Conservation (phyloP, 2,329 filamentous ascomycete species). For the Arthroderma uncinatum region DNA sequence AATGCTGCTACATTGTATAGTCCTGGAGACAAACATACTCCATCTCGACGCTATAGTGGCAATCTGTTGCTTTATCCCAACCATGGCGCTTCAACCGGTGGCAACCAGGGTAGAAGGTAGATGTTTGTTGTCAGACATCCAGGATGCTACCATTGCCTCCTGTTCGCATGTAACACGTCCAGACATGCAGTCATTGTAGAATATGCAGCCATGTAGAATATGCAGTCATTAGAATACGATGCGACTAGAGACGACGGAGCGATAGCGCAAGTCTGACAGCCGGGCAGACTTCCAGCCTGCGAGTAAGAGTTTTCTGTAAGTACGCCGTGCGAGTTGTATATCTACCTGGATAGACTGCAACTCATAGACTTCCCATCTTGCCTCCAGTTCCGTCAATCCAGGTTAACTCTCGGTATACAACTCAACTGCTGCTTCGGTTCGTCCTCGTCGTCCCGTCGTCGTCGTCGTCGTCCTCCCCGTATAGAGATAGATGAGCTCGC, state of each 20-base stretch:
- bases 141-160: not conserved
- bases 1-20: slow-evolving; percentile 8
- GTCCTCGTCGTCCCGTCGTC: not conserved
- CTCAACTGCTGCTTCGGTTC: not conserved
- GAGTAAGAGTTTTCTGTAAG: not conserved
- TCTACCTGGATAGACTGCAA: not conserved
- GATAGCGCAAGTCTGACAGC: not conserved
- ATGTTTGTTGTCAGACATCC: not conserved
- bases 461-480: not conserved
- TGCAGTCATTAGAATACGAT: too few species aligned
- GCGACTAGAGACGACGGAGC: too few species aligned
- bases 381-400: not conserved
- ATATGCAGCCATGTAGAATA: too few species aligned
- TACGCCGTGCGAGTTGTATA: not conserved
- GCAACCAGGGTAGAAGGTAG: not conserved
- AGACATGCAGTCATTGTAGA: too few species aligned
- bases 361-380: not conserved
- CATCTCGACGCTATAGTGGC: too few species aligned
- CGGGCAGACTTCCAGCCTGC: not conserved
- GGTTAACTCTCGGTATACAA: too few species aligned
- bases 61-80: not conserved
- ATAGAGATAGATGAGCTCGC: not conserved
- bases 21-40: too few species aligned
- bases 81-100: not conserved
- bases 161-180: not conserved